Base-by-base conservation (phyloP, 163 green algal species). In the Prototheca wickerhamii region DNA sequence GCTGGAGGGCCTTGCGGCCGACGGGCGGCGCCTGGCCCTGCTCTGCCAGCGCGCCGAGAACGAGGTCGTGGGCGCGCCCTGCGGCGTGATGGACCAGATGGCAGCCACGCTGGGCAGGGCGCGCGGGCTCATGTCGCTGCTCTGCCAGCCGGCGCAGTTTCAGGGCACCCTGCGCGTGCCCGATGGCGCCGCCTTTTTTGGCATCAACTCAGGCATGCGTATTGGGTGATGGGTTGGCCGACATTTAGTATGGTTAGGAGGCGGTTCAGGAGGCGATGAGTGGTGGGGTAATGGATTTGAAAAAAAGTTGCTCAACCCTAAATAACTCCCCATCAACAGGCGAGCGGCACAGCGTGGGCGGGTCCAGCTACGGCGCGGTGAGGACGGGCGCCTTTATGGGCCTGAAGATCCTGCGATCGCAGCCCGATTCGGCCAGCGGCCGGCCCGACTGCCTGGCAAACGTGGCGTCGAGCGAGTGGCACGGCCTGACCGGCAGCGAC, bases 21-120 rank as follows among this genome's bases (percentile, higher is more conserved):
- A 78, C 10, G 75, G 75, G 3, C 59, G 74, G n/a, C 59, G 87
- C 43, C 64, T 97, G 33, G 87, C 92, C 0, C 57, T 91, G 50
- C 77, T 96, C 52, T 95, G 86, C 74, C 91, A 97, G 52, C 88
- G 82, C 61, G 79, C 82, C 28, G 92, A 98, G 79, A 98, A 98
- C 70, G 56, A 73, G 30, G 85, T 96, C 50, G 90, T 94, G 51
- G 68, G 92, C 18, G 88, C 88, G 1, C 89, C 92, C 0, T 98
- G 92, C 70, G 92, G 92, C 31, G 80, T 97, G 17, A 98, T 98
- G 92, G 92, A 98, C 64, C 81, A 91, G 69, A 93, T 95, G 82
- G 78, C 87, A 2, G 74, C 74, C 3, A 69, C 75, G 0, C 76
- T 92, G 64, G 89, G 89, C 25, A 49, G 84, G 25, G 58, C 64